Evolutionary conservation across 495 filamentous ascomycete genomes (phyloP).

Genomic region (Hypomontagnella monticulosa): DNA sequence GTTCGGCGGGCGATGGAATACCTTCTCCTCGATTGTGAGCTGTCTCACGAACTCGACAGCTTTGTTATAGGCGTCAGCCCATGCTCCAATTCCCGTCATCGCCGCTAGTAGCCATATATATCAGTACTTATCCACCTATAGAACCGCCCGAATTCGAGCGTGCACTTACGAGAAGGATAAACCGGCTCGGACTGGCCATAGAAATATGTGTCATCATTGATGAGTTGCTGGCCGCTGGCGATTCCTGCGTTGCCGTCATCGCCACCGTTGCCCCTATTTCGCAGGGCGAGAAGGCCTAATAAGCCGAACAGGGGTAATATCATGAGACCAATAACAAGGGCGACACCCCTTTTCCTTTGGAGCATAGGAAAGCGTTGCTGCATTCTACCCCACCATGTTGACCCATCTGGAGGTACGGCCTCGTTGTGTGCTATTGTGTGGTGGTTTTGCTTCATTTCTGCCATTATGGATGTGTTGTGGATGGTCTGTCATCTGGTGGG

Average conservation of each 20-base stretch:
- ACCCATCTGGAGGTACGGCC: constrained; percentile 10
- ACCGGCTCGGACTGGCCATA: constrained; percentile 74
- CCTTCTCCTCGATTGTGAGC: constrained; percentile 87
- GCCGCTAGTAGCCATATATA: constrained; percentile 65
- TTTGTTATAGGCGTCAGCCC: constrained; percentile 79
- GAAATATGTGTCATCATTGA: constrained; percentile 58
- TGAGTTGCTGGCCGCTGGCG: constrained; percentile 38
- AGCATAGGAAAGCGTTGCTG: constrained; percentile 54
- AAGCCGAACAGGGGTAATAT: constrained; percentile 48
- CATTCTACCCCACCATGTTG: constrained; percentile 47
- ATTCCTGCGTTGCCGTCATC: not conserved
- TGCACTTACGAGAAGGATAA: constrained; percentile 85
- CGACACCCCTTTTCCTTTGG: constrained; percentile 48
- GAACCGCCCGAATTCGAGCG: constrained; percentile 38
- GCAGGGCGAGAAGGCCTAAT: constrained; percentile 43
- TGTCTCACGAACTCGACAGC: constrained; percentile 81
- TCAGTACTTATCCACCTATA: constrained; percentile 1
- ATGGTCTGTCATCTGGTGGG: constrained; percentile 26
- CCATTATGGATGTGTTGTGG: constrained; percentile 14
- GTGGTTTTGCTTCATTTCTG: constrained; percentile 19
- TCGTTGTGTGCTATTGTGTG: constrained; percentile 31
- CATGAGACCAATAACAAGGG: constrained; percentile 46
- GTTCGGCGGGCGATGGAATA: constrained; percentile 47
- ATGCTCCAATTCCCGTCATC: constrained; percentile 59
- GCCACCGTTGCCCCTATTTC: constrained; percentile 22